Evolutionary conservation across 2,329 filamentous ascomycete species (phyloP), one percentile per base, ranked within the genome.

Genomic region (Keithomyces neogunnii): DNA sequence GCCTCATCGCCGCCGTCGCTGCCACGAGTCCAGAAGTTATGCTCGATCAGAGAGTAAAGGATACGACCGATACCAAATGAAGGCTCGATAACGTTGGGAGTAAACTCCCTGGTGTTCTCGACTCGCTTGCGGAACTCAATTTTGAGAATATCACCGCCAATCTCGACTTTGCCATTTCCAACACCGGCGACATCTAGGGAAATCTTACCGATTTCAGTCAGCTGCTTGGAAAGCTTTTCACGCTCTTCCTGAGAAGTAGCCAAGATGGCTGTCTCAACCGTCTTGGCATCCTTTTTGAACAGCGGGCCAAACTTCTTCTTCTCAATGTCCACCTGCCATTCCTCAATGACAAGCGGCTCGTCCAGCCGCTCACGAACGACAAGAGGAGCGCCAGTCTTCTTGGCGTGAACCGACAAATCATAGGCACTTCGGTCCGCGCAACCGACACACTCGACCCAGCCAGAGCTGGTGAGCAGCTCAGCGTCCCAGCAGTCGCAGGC

Each of bases 381-480:
- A 28, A 99, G 78, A 42, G 90, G 84, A 11, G 87, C 84, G 53
- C 89, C 90, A 33, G 93, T 97, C 75, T 89, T 91, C 73, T 96
- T 92, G 66, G 86, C 85, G 71, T 97, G 93, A 8, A 96, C 91
- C 36, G 82, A 86, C 67, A 97, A 70, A 70, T 99, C 93, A 69
- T 96, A 99, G 26, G 93, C 93, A 66, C 88, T 95, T 62, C 93
- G 84, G 68, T 96, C 92, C 55, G 93, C 93, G 69, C 93, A 97
- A 56, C 93, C 93, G 63, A 97, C 92, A 68, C 92, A 97, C 75
- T 99, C 93, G 56, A 97, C 88, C 93, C 93, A 99, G 67, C 93
- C 93, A 63, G 91, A 91, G 55, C 87, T 91, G 52, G 89, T 97
- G 56, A 87, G 76, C 51, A 99, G 75, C 70, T 99, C 93, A 11